Base-by-base conservation (phyloP, 2,329 filamentous ascomycete genomes). In the Venturia pyrina region DNA sequence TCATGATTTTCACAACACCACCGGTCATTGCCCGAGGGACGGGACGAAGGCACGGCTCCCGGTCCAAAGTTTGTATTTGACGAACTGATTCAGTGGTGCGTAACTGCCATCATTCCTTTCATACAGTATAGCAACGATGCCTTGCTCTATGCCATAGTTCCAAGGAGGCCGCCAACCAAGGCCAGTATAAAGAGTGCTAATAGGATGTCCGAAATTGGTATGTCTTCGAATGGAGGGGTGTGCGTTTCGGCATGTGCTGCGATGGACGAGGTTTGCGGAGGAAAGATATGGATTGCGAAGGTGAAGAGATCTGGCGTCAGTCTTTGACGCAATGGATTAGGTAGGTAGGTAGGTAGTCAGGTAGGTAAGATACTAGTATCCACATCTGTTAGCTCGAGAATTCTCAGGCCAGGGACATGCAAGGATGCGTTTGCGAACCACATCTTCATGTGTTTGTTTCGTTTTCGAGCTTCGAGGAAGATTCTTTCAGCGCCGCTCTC, bases 101-200 rank as follows among this genome's bases (percentile, higher is more conserved):
- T 81, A 75, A 1, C 80, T 74, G 17, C 24, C 34, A 34, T 48
- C 7, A 28, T 41, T n/a, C 13, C 5, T 13, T 63, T 87, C 83
- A 68, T 89, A 88, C 21, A 84, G 86, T 56, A 82, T 79, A 0
- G 85, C 84, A 11, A 87, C 80, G 5, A 87, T 75, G 0, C 87
- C 87, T 68, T 84, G 82, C 41, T 78, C 73, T 19, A 84, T 80
- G 0, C 86, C 85, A 69, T 87, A 83, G 1, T 81, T 78, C 69
- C 87, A 85, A 2, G 89, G 77, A 50, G 80, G 78, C 48, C 81
- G 79, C 89, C 89, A 91, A 37, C 89, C 88, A 68, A 87, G 82
- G 0, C 83, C 81, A 0, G 87, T 87, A 44, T 89, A 79, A 1
- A 91, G 76, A 43, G 85, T 81, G 60, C 84, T 83, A 7, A 77